Evolutionary conservation across 2,329 filamentous ascomycete species (phyloP), one percentile per base, ranked within the genome.

Genomic region (Beauveria australis): DNA sequence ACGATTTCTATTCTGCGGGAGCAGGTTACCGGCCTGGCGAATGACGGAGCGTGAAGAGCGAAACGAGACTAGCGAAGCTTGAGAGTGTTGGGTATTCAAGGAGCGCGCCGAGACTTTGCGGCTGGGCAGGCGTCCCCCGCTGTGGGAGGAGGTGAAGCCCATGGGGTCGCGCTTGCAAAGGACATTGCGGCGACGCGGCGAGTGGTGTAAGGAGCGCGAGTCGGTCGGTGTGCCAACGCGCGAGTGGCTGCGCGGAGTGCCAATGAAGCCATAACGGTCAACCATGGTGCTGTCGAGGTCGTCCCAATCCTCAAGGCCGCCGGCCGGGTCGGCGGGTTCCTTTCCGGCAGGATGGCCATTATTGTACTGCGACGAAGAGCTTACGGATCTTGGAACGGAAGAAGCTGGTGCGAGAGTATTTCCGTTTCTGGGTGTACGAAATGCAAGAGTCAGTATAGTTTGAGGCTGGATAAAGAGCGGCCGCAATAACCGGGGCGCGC

Each of bases 241-340:
- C 22, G 79, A 76, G 8, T 70, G 70, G 18, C 75, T 75, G 41
- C 75, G 76, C 18, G 76, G 77, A 48, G 75, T 69, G 57, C 72
- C 79, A 67, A 89, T 89, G 73, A 89, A 89, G 63, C 86, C 86
- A 68, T 88, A 89, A 68, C 86, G 80, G 73, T 89, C 86, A 63
- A 89, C 81, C 69, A 85, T 81, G 54, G 75, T 77, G 37, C 79
- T 82, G 58, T 84, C 75, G 2, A 89, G 74, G 65, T 88, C 82
- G 66, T 87, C 81, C 85, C 84, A 88, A 67, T 89, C 85, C 69
- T 89, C 86, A 22, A 87, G 75, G 18, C 83, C 82, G 52, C 83
- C 82, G 16, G 81, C 82, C 46, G 81, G 72, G 67, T 84, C 80
- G 62, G 77, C 76, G 53, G 74, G 73, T 66, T 71, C 69, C 62